Evolutionary conservation across 1,284 basidiomycete genomes (phyloP).

Genomic region (Ceratobasidium sp.): DNA sequence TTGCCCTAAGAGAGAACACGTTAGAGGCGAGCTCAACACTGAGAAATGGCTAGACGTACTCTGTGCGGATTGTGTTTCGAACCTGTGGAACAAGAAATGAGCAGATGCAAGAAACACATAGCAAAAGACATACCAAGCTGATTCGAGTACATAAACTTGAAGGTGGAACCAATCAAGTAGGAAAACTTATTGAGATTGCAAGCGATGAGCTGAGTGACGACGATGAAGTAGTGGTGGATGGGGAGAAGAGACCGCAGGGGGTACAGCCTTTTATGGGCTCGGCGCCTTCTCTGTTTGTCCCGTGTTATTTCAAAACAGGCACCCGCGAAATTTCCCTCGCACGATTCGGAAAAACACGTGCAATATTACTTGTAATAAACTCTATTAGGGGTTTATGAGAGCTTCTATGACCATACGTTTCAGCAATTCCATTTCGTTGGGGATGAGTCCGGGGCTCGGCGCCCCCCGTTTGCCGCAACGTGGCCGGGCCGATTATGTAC

Average conservation of each 20-base stretch:
- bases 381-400: too few species aligned
- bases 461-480: neutral
- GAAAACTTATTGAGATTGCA: neutral
- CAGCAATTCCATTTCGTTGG: neutral
- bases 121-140: conserved; percentile 26
- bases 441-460: neutral
- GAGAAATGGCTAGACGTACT: conserved; percentile 6
- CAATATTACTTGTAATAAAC: neutral
- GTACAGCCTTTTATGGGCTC: conserved; percentile 13
- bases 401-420: too few species aligned
- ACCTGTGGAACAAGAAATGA: conserved; percentile 1
- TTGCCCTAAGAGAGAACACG: conserved; percentile 19
- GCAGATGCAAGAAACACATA: neutral
- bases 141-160: conserved; percentile 37
- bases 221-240: conserved; percentile 28
- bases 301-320: conserved; percentile 29
- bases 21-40: neutral
- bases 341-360: conserved; percentile 19
- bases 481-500: neutral
- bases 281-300: conserved; percentile 14
- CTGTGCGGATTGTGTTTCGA: conserved; percentile 38
- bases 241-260: neutral
- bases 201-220: conserved; percentile 14
- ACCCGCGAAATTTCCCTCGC: conserved; percentile 4
- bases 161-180: conserved; percentile 23